Evolutionary conservation across 2,329 filamentous ascomycete genomes (phyloP).

Genomic region (Lasiodiplodia hormozganensis): DNA sequence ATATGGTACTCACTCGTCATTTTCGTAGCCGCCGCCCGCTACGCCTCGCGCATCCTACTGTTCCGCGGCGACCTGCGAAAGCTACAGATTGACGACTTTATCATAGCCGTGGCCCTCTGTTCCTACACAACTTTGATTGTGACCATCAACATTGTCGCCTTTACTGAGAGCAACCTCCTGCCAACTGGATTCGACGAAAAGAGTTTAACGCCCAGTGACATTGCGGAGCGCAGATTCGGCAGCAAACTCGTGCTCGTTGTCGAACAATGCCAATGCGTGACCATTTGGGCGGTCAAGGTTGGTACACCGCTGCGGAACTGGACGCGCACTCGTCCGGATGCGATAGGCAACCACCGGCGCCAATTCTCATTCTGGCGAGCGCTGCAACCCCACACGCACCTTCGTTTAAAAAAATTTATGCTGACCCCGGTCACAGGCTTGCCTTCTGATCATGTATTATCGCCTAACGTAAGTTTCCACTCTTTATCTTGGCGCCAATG

Average conservation of each 20-base stretch:
- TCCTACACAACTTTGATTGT: conserved; percentile 59
- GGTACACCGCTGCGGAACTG: background rate
- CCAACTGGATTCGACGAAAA: conserved; percentile 54
- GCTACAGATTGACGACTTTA: conserved; percentile 64
- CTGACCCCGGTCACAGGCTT: conserved; percentile 32
- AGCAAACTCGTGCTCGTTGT: conserved; percentile 49
- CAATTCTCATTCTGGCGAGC: background rate
- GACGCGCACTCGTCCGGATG: background rate
- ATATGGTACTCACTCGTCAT: conserved; percentile 54
- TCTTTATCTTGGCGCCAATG: conserved; percentile 8
- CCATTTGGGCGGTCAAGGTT: conserved; percentile 44
- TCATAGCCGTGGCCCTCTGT: conserved; percentile 60
- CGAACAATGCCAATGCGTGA: conserved; percentile 46
- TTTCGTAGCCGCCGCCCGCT: conserved; percentile 47
- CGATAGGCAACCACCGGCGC: background rate
- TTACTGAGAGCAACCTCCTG: conserved; percentile 52
- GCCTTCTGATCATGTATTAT: conserved; percentile 47
- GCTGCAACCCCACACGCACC: background rate
- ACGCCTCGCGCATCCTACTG: conserved; percentile 52
- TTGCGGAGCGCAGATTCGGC: conserved; percentile 47
- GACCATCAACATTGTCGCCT: conserved; percentile 53
- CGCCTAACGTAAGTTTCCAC: conserved; percentile 41
- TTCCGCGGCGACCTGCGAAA: conserved; percentile 54
- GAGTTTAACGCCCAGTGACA: conserved; percentile 41
- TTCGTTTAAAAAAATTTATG: conserved; percentile 33